Conservation (phyloP, 176 grass and related monocot genomes). For the Chrysopogon serrulatus region DNA sequence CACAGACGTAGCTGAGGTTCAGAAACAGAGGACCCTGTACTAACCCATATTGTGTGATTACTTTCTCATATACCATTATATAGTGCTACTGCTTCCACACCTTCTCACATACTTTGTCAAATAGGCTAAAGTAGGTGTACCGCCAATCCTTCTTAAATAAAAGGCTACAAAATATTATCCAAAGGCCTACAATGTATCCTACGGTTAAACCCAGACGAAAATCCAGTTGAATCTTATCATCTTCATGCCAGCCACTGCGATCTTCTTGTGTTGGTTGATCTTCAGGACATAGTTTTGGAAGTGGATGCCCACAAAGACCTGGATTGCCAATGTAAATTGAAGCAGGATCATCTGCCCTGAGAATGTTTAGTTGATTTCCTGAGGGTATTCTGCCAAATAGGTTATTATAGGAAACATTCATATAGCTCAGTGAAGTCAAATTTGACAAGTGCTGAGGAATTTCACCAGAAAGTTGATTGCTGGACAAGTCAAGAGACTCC, state of each 20-base stretch:
- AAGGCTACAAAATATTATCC: not conserved
- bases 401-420: not conserved
- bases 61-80: too few species aligned
- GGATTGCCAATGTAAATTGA: not conserved
- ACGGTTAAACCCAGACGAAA: not conserved
- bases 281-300: not conserved
- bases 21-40: too few species aligned
- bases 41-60: too few species aligned
- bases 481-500: not conserved
- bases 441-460: not conserved
- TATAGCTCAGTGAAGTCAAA: not conserved
- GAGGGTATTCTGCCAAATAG: not conserved
- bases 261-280: not conserved
- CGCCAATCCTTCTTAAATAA: not conserved
- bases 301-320: not conserved
- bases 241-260: not conserved
- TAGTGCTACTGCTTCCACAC: too few species aligned
- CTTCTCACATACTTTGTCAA: too few species aligned
- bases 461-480: not conserved
- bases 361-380: not conserved
- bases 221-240: not conserved
- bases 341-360: not conserved
- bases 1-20: too few species aligned
- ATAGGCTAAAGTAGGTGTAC: too few species aligned
- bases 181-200: not conserved